Base-by-base conservation (phyloP, 2,329 filamentous ascomycete species). In the Cladophialophora exuberans region DNA sequence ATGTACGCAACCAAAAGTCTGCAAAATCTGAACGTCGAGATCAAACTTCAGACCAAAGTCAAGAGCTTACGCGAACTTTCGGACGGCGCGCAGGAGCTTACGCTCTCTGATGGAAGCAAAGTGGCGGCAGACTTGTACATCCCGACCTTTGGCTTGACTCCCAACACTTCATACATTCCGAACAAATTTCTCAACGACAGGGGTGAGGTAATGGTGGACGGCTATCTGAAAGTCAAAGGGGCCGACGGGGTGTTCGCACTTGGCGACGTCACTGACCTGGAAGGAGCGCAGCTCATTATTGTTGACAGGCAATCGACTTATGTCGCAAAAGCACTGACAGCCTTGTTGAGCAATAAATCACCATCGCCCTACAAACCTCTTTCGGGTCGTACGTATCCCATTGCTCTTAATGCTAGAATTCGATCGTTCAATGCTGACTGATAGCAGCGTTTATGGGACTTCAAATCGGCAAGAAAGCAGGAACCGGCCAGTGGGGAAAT, bases 241-340 rank as follows among this genome's bases (percentile, higher is more conserved):
- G 50, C 54, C n/a, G 36, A 3, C 7, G 58, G 60, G 15, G 30
- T 63, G 5, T 63, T 59, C 59, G 61, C 59, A 3, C 54, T 59
- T 22, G 61, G 61, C 9, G 61, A 63, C 36, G 52, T 63, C 6
- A 51, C 50, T 17, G 56, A 61, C 39, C 39, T 57, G 3, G 61
- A 61, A 43, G 15, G 46, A 3, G 56, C 58, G 38, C 61, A 63
- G 33, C 52, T 57, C 45, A 39, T 50, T 6, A 36, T 20, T 15
- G 26, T 23, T 6, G 52, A 55, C 15, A 38, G 42, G 6, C 52
- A 55, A 18, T 48, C 52, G 22, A 17, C 23, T 35, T 41, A 55
- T 25, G 11, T 51, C 18, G 52, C 52, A 6, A 41, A 44, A 36
- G 33, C n/a, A 17, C 35, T 50, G 6, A 31, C 7, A 22, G 6